Base-by-base conservation (phyloP, 2,329 filamentous ascomycete species). In the Samsoniella hepiali region DNA sequence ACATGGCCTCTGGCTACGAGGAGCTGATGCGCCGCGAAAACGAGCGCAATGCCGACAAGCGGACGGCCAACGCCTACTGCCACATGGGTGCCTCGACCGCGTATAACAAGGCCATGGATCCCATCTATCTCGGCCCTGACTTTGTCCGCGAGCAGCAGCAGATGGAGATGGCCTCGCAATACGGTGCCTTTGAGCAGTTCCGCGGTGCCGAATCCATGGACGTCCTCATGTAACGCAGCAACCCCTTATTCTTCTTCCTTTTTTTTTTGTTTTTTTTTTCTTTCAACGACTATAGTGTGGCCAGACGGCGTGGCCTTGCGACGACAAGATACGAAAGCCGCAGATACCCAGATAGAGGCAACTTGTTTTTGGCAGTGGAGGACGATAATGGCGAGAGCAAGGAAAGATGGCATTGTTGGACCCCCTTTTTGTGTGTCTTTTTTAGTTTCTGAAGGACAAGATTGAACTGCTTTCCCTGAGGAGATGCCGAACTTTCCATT, bases 1-100 rank as follows among this genome's bases (percentile, higher is more conserved):
- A 97, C 75, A 96, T 97, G 84, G 75, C 85, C 55, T 88, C 86
- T 7, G 93, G 93, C 15, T 97, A 96, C 72, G 89, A 91, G 70
- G 81, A 85, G 71, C 77, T 90, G 63, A 86, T 88, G 64, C 80
- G 81, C 64, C 81, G 85, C 61, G 88, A 91, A 70, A 86, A 88
- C 66, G 83, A 89, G 69, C 72, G 70, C 42, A 67, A 74, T 51
- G 66, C 68, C 47, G 66, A 75, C 64, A 71, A 76, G 55, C 70
- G 70, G 38, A 68, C 75, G 5, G 79, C 77, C 66, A 75, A 79
- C 54, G 72, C 76, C 47, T 82, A 81, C 68, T 77, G 73, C 51
- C 78, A 79, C 64, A 80, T 79, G 63, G 78, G 80, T 27, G 73
- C 74, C 8, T 71, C 77, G 3, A 76, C 74, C 56, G 73, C 71